Evolutionary conservation across 345 rosid species (phyloP), one percentile per base, ranked within the genome.

Genomic region (Citrus sp.): DNA sequence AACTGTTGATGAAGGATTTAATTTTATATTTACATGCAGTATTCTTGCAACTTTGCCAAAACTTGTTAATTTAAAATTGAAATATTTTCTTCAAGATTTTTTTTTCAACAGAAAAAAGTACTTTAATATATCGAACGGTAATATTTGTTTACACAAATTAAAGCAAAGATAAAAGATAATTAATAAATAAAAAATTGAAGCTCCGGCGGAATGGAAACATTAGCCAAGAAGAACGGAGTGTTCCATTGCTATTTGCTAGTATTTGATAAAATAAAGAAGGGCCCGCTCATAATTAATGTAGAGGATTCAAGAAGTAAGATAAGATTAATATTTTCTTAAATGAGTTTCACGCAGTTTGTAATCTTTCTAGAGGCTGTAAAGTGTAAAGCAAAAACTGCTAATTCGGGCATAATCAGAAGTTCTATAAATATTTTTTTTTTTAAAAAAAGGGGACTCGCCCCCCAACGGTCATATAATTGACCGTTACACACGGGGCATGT

Each of bases 381-480:
- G 51, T 46, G 51, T 46, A 12, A 12, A 66, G 38, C 13, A 30
- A 40, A 40, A 34, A n/a, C 35, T 24, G 42, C 67, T 5, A 56
- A 56, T 72, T 49, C 16, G 7, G 71, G 55, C 9, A 61, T 27
- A 16, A 61, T 16, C 60, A 16, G 70, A 68, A 10, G 22, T 72
- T 65, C 19, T 65, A 70, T 77, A 19, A 81, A 83, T 81, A 81
- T 82, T 79, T n/a, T n/a, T n/a, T n/a, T n/a, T n/a, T n/a, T n/a
- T 77, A 62, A 9, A 30, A 25, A 12, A 13, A 54, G 24, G 5
- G 2, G 27, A 30, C 27, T 13, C 37, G 27, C 37, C 13, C 71
- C 5, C 35, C 79, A 85, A 85, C 88, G 90, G 88, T 87, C 84
- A 82, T 75, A 84, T 70, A 38, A 76, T 12, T 63, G 84, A 87